Base-by-base conservation (phyloP, 2,329 filamentous ascomycete species). In the Beauveria medogensis region DNA sequence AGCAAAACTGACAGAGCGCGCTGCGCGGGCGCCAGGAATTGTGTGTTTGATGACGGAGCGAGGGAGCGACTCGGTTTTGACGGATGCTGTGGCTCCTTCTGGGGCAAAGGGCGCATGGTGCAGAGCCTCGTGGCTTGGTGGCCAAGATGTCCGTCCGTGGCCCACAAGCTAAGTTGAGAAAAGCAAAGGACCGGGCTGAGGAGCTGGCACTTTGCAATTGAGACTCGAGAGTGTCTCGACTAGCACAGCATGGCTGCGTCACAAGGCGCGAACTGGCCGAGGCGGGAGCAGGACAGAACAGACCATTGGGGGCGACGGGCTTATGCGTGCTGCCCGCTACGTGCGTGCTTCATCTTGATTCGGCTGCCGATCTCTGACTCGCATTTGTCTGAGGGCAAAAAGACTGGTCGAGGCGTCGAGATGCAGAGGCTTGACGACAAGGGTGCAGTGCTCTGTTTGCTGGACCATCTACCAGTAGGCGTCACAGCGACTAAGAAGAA, bases 361-460 rank as follows among this genome's bases (percentile, higher is more conserved):
- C 62, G 63, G 59, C 55, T 62, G 64, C 56, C 60, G 62, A 65
- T 65, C 63, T 65, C 64, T 65, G 55, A 65, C 64, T 60, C 64
- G 64, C 64, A 57, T 61, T 59, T 61, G 52, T 53, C 47, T 22
- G 26, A 47, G 63, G 37, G 51, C 40, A 28, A 54, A 40, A 28
- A 20, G 22, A 26, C 20, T 41, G 41, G 53, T 30, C 41, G 53
- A 28, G 55, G 55, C 55, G 34, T 26, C 56, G 40, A 34, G 55
- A 48, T 62, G 63, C 60, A 30, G 24, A 16, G 18, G 20, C 28
- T 26, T 43, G 28, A 10, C 48, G 16, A 57, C 43, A 30, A 16
- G 22, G 34, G 34, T 14, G 16, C 22, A 26, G 30, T 56, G 14
- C n/a, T 34, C 16, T 55, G 52, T 43, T 24, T 41, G 51, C 30